A percentile compares a stretch with the other conserved stretches of the same genome.
phyloP scores from a whole-genome alignment of 1,284 basidiomycete genomes.

The Volvariella surrecta region DNA sequence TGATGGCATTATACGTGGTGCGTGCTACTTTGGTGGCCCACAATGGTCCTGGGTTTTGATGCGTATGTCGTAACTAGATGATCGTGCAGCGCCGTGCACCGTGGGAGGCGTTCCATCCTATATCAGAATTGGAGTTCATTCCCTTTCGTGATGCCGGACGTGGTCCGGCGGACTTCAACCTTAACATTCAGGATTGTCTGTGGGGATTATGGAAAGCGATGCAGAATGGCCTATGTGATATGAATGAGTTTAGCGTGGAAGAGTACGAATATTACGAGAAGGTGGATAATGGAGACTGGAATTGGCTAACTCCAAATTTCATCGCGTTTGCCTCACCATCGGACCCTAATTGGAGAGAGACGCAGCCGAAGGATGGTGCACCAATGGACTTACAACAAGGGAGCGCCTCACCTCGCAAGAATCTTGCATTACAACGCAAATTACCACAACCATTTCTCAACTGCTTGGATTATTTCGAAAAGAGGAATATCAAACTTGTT shows the following conservation, averaged over 20 bases:
- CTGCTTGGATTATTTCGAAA: slow-evolving; percentile 89
- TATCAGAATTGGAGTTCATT: slow-evolving; percentile 86
- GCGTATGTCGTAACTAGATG: slow-evolving; percentile 56
- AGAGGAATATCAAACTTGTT: slow-evolving; percentile 84
- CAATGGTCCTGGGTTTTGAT: slow-evolving; percentile 9
- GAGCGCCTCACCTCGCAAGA: slow-evolving; percentile 26
- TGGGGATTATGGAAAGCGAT: slow-evolving; percentile 96
- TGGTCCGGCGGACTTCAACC: slow-evolving; percentile 87
- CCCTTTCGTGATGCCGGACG: slow-evolving; percentile 96
- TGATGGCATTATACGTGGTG: slow-evolving; percentile 88
- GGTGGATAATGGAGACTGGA: slow-evolving; percentile 97
- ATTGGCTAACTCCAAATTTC: slow-evolving; percentile 89
- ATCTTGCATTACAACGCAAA: slow-evolving; percentile 65
- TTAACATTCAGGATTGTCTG: slow-evolving; percentile 89
- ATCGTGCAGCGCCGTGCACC: slow-evolving; percentile 89
- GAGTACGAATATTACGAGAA: slow-evolving; percentile 94
- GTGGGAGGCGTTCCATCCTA: slow-evolving; percentile 91
- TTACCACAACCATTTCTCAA: slow-evolving; percentile 75
- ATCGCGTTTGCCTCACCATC: slow-evolving; percentile 96
- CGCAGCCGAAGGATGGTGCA: slow-evolving; percentile 38
- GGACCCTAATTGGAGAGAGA: slow-evolving; percentile 66
- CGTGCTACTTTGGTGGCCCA: slow-evolving; percentile 21
- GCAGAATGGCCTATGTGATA: slow-evolving; percentile 81
- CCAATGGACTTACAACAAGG: slow-evolving; percentile 16
- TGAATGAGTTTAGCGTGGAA: slow-evolving; percentile 85